Evolutionary conservation across 345 rosid species (phyloP).

Genomic region (Rhodamnia rubescens): DNA sequence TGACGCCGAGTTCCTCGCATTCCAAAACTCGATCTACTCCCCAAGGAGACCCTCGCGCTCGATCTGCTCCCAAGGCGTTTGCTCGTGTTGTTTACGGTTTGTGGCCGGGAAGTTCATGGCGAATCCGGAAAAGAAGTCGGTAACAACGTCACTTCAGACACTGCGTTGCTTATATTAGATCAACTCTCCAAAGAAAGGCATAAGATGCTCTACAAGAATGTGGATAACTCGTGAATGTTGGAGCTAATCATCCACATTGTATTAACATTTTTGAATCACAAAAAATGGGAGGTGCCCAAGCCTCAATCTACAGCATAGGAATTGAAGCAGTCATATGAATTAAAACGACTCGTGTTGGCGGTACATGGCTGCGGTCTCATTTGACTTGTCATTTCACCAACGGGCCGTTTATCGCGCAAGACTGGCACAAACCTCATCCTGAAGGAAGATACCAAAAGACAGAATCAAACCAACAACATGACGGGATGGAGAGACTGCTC

Average conservation of each 20-base stretch:
- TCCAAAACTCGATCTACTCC: slow-evolving; percentile 9
- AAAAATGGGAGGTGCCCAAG: neutral
- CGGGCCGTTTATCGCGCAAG: neutral
- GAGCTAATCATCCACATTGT: neutral
- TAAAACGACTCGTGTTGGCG: neutral
- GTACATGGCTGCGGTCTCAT: neutral
- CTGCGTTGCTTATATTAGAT: neutral
- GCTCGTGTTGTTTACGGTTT: too few species aligned
- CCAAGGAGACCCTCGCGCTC: slow-evolving; percentile 6
- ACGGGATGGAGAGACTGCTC: neutral
- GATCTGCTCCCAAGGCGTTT: too few species aligned
- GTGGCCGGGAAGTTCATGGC: too few species aligned
- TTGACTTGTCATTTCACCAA: neutral
- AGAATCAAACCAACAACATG: neutral
- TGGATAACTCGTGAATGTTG: neutral
- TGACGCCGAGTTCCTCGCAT: neutral
- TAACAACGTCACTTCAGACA: neutral
- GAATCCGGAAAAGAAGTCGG: neutral
- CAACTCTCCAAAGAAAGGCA: neutral
- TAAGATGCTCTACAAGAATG: neutral
- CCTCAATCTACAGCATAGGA: neutral
- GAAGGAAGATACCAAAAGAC: neutral
- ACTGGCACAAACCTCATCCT: neutral
- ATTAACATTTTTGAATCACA: neutral
- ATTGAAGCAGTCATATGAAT: neutral